phyloP scores from a whole-genome alignment of 73 alveolate species.

The Uronychia setigera region DNA sequence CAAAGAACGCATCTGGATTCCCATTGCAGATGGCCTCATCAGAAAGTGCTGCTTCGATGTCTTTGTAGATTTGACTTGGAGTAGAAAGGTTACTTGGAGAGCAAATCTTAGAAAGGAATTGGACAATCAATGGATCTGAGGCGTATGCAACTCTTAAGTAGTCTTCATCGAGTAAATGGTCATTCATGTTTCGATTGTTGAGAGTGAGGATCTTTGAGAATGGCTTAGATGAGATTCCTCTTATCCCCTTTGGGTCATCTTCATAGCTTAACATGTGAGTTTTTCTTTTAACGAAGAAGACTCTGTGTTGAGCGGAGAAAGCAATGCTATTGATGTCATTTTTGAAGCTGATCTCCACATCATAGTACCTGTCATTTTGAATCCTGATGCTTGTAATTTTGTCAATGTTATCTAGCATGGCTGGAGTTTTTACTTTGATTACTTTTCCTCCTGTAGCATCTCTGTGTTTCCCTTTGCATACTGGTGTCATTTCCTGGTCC shows the following conservation, averaged over 20 bases:
- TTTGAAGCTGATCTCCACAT: not conserved
- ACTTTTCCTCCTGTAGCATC: not conserved
- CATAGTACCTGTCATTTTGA: constrained; percentile 10
- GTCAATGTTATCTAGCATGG: constrained; percentile 27
- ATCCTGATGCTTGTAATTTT: constrained; percentile 13
- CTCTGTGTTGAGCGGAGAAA: constrained; percentile 3
- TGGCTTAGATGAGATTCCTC: not conserved
- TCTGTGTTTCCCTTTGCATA: constrained; percentile 44
- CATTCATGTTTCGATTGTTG: not conserved
- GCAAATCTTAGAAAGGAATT: not conserved
- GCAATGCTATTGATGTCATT: not conserved
- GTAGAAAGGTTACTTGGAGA: not conserved
- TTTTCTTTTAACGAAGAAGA: not conserved
- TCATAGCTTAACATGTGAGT: not conserved
- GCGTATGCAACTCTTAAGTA: not conserved
- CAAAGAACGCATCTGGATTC: constrained; percentile 15
- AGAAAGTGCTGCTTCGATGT: constrained; percentile 9
- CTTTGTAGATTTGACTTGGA: constrained; percentile 1
- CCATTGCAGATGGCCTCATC: not conserved
- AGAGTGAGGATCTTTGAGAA: constrained; percentile 10
- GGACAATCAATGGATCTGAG: not conserved
- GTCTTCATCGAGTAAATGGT: constrained; percentile 2
- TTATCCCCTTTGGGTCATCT: not conserved
- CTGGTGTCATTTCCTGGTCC: constrained; percentile 49
- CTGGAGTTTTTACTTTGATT: constrained; percentile 14